phyloP scores from a whole-genome alignment of 371 early-diverging fungal genomes.

The Syncephalastrum racemosum region DNA sequence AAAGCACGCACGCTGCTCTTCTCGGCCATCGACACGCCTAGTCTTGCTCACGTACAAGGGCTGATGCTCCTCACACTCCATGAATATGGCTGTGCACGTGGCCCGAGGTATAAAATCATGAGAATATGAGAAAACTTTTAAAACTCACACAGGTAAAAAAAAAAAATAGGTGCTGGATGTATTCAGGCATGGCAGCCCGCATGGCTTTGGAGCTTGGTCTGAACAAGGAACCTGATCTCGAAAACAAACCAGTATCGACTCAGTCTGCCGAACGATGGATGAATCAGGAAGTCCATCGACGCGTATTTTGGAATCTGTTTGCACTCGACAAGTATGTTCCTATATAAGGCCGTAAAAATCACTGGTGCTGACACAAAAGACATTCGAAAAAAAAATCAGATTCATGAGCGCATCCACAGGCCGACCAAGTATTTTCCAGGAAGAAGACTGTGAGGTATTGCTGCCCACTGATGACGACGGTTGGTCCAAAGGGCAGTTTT shows the following conservation, averaged over 20 bases:
- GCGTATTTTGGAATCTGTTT: constrained; percentile 55
- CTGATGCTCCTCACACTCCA: constrained; percentile 55
- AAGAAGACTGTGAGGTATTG: constrained; percentile 54
- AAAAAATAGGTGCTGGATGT: constrained; percentile 59
- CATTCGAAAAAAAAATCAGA: constrained; percentile 13
- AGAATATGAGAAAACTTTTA: neutral
- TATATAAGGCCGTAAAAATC: neutral
- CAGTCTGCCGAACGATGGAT: constrained; percentile 41
- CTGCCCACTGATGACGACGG: constrained; percentile 55
- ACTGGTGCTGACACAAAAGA: neutral
- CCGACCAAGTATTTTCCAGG: constrained; percentile 53
- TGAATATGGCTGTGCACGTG: constrained; percentile 62
- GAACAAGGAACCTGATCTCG: constrained; percentile 44
- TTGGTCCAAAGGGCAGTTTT: constrained; percentile 41
- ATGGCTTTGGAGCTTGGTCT: constrained; percentile 54
- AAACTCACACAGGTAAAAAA: no score
- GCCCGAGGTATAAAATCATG: constrained; percentile 39
- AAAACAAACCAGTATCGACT: constrained; percentile 12
- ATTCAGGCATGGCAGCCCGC: constrained; percentile 59
- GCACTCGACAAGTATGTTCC: constrained; percentile 33
- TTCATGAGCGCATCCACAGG: constrained; percentile 50
- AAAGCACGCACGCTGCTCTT: constrained; percentile 33
- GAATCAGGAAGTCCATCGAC: constrained; percentile 48
- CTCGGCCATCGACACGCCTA: constrained; percentile 47
- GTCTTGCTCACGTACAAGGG: constrained; percentile 52